phyloP scores from a whole-genome alignment of 2,329 filamentous ascomycete genomes.

The Colletotrichum lini region DNA sequence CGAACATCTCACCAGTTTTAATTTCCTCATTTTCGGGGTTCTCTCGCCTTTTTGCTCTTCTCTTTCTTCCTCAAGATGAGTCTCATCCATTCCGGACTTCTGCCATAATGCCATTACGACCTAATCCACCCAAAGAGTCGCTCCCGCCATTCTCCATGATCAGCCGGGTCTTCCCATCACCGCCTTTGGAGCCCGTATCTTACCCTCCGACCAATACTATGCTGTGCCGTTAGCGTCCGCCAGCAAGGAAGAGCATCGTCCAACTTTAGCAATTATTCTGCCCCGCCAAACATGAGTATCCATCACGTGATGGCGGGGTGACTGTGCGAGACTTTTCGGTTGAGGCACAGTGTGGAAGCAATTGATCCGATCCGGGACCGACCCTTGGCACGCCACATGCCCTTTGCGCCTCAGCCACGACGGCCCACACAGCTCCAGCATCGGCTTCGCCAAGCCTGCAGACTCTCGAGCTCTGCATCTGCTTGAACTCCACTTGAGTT shows the following conservation, averaged over 20 bases:
- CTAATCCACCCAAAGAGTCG: slow-evolving; percentile 15
- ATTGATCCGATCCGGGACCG: no score
- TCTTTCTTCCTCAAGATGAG: neutral
- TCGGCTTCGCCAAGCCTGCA: slow-evolving; percentile 1
- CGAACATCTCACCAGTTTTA: slow-evolving; percentile 7
- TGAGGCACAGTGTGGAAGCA: slow-evolving; percentile 16
- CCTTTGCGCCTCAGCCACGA: neutral
- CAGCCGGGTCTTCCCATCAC: slow-evolving; percentile 36
- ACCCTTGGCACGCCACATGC: neutral
- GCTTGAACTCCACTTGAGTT: neutral
- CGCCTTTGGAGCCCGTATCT: slow-evolving; percentile 36
- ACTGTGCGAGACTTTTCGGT: slow-evolving; percentile 6
- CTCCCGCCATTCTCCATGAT: slow-evolving; percentile 31
- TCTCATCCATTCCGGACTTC: neutral
- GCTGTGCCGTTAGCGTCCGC: slow-evolving; percentile 19
- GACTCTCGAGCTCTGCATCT: slow-evolving; percentile 7
- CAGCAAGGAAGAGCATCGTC: slow-evolving; percentile 28
- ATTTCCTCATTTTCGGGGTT: neutral
- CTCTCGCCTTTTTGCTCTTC: neutral
- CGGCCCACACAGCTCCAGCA: neutral
- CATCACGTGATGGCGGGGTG: slow-evolving; percentile 41
- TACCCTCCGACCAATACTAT: slow-evolving; percentile 19
- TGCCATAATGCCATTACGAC: neutral
- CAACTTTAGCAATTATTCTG: slow-evolving; percentile 15
- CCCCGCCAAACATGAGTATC: slow-evolving; percentile 19